Conservation (phyloP, 345 rosid genomes). For the Isatis tinctoria region DNA sequence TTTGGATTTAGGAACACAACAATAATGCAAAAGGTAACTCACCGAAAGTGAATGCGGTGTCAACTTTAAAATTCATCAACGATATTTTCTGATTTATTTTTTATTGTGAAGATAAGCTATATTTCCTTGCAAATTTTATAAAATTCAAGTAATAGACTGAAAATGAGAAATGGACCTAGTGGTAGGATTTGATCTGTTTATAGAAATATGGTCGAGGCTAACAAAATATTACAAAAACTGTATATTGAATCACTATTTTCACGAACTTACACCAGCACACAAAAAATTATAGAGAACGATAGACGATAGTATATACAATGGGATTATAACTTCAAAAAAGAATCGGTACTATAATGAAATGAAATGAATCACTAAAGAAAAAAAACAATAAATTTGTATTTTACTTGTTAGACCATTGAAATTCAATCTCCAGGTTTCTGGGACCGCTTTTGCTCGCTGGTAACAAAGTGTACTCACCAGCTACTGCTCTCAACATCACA, state of each 20-base stretch:
- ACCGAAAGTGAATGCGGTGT: conserved; percentile 11
- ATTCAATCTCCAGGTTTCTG: conserved; percentile 84
- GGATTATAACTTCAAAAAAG: no score
- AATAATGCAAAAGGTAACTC: neutral
- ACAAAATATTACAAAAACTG: conserved; percentile 19
- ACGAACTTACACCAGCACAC: no score
- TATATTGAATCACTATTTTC: neutral
- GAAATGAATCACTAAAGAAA: conserved; percentile 17
- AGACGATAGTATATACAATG: no score
- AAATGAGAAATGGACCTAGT: neutral
- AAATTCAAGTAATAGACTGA: neutral
- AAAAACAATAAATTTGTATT: neutral
- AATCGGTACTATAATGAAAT: no score
- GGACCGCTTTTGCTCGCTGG: conserved; percentile 95
- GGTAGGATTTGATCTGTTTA: neutral
- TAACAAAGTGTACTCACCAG: conserved; percentile 79
- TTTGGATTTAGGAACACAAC: conserved; percentile 7
- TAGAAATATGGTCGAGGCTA: neutral
- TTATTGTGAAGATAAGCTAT: neutral
- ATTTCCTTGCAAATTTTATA: neutral
- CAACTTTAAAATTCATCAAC: neutral
- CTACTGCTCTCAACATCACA: conserved; percentile 92
- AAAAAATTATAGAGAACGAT: no score
- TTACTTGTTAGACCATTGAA: conserved; percentile 91
- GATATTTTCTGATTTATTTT: neutral